Conservation (phyloP, 2,329 filamentous ascomycete genomes). For the Trichoderma asperellum region DNA sequence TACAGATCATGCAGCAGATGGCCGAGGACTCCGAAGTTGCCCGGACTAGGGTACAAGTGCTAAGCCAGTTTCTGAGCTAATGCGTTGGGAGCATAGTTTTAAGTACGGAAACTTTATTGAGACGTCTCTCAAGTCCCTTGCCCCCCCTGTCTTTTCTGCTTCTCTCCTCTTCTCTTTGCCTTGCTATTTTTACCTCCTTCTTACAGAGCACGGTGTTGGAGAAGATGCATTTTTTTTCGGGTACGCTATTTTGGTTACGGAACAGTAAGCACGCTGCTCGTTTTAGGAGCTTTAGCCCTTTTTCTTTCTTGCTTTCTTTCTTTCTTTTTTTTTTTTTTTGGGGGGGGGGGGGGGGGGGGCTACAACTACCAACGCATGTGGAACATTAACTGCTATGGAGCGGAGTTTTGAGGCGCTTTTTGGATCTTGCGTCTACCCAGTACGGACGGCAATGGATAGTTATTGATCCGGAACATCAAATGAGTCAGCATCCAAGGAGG, state of each 20-base stretch:
- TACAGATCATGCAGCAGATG: constrained; percentile 65
- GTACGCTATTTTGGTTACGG: not conserved
- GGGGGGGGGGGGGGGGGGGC: no score
- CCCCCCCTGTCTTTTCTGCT: not conserved
- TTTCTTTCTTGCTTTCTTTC: no score
- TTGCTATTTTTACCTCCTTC: no score
- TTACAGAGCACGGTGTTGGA: constrained; percentile 15
- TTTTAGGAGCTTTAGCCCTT: not conserved
- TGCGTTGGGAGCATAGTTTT: not conserved
- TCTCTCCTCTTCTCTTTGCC: not conserved
- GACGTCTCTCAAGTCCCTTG: not conserved
- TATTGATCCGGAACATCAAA: not conserved
- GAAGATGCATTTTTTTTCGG: not conserved
- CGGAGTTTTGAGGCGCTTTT: not conserved
- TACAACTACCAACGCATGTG: not conserved
- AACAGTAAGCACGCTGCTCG: not conserved
- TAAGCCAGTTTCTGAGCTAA: constrained; percentile 55
- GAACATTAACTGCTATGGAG: not conserved
- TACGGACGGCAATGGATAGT: not conserved
- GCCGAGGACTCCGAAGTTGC: constrained; percentile 63
- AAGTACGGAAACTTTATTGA: constrained; percentile 7
- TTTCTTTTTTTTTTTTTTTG: not conserved
- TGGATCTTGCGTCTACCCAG: not conserved
- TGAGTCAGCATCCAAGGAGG: not conserved
- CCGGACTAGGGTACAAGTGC: constrained; percentile 60